These are phyloP conservation scores for Metschnikowia henanensis DNA, from an alignment of 805 yeast genomes.

Conservation along the genomic window DNA sequence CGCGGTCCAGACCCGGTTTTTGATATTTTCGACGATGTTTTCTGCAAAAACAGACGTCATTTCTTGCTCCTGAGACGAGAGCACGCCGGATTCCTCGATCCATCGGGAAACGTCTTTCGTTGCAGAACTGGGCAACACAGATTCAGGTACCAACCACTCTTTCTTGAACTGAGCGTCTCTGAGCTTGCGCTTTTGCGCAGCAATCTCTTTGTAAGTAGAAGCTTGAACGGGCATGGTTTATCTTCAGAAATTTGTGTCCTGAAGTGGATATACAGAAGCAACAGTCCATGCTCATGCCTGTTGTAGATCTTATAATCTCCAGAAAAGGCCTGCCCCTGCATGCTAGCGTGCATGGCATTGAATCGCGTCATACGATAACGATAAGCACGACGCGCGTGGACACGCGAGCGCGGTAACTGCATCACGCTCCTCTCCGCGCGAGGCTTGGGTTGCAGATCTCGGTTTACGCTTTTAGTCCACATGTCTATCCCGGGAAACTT, in stretches of 20 bases:
- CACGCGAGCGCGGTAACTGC: background rate
- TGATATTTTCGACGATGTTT: conserved; percentile 29
- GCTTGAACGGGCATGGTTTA: background rate
- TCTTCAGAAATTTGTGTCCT: too few relatives aligned
- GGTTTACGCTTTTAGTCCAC: background rate
- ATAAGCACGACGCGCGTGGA: conserved; percentile 1
- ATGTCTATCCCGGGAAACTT: background rate
- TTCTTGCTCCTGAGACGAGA: conserved; percentile 34
- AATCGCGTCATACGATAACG: background rate
- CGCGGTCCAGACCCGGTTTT: conserved; percentile 33
- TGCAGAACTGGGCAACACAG: conserved; percentile 28
- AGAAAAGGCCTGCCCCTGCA: background rate
- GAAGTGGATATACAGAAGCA: too few relatives aligned
- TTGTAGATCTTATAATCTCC: background rate
- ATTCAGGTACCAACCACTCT: conserved; percentile 45
- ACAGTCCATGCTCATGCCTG: too few relatives aligned
- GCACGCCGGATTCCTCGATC: conserved; percentile 36
- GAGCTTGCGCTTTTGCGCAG: conserved; percentile 38
- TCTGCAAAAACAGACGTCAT: conserved; percentile 38
- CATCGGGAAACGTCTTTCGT: conserved; percentile 39
- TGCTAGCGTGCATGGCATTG: conserved; percentile 6
- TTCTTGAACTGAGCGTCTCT: conserved; percentile 44
- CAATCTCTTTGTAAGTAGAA: conserved; percentile 35
- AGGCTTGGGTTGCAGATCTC: background rate
- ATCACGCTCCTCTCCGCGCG: background rate